Evolutionary conservation across 2,329 filamentous ascomycete species (phyloP).

Genomic region (Sphaerulina vaccinii): DNA sequence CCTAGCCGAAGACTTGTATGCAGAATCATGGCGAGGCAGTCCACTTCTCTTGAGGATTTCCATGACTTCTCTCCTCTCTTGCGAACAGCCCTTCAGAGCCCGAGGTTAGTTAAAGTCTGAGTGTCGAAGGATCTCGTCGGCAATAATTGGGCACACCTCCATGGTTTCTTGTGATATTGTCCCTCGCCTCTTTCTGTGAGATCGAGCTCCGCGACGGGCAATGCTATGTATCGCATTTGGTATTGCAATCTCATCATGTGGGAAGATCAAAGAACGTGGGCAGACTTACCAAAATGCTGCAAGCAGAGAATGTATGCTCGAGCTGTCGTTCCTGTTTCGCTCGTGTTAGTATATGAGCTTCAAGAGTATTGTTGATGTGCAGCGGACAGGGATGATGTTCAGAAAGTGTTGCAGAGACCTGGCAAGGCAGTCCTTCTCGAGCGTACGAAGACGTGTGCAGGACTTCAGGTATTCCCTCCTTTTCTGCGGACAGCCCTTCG

Average conservation of each 20-base stretch:
- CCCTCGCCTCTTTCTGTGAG: background rate
- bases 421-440: background rate
- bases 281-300: too few relatives aligned
- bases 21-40: background rate
- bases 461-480: background rate
- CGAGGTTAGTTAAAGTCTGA: too few relatives aligned
- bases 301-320: too few relatives aligned
- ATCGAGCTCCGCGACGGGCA: background rate
- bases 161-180: too few relatives aligned
- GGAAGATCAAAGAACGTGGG: too few relatives aligned
- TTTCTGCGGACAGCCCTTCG: conserved; percentile 8
- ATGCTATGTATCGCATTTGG: background rate
- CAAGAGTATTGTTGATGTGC: too few relatives aligned
- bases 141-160: too few relatives aligned
- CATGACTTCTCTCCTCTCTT: background rate
- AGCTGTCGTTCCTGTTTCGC: too few relatives aligned
- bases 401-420: background rate
- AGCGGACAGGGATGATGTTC: too few relatives aligned
- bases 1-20: background rate
- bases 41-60: background rate
- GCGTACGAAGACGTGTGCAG: background rate
- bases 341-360: too few relatives aligned
- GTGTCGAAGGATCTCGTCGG: background rate
- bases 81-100: background rate
- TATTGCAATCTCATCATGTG: background rate